Evolutionary conservation across 208 protist species (phyloP).

Genomic region (Naegleria gruberi): DNA sequence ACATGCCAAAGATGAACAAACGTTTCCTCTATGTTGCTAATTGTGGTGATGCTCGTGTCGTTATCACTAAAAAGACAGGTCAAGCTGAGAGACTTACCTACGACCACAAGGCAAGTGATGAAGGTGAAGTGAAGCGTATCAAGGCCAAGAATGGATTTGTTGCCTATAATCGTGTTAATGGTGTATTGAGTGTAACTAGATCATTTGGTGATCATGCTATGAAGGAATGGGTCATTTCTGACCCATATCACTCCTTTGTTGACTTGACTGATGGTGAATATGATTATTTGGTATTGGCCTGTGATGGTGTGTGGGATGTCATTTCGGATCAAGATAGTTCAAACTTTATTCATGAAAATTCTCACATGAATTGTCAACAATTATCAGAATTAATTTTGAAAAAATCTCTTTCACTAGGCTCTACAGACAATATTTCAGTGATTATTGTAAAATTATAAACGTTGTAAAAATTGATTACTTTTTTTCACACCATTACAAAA

Average conservation of each 20-base stretch:
- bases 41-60: conserved; percentile 42
- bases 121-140: conserved; percentile 7
- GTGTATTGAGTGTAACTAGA: conserved; percentile 8
- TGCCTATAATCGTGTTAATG: conserved; percentile 7
- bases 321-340: conserved; percentile 5
- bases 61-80: conserved; percentile 36
- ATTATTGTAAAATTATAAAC: conserved; percentile 2
- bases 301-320: conserved; percentile 28
- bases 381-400: background rate
- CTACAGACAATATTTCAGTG: conserved; percentile 23
- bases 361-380: background rate
- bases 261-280: background rate
- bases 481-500: too few relatives aligned
- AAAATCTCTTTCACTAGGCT: background rate
- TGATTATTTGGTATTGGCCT: conserved; percentile 8
- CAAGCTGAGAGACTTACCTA: conserved; percentile 34
- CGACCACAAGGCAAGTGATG: conserved; percentile 20
- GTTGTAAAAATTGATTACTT: too few relatives aligned
- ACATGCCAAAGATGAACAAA: background rate
- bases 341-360: background rate
- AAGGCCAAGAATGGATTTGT: conserved; percentile 4
- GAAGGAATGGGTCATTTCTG: conserved; percentile 19
- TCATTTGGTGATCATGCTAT: conserved; percentile 22
- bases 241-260: background rate
- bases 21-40: conserved; percentile 40